phyloP scores from a whole-genome alignment of 306 rosid species.

The Vicia sativa region DNA sequence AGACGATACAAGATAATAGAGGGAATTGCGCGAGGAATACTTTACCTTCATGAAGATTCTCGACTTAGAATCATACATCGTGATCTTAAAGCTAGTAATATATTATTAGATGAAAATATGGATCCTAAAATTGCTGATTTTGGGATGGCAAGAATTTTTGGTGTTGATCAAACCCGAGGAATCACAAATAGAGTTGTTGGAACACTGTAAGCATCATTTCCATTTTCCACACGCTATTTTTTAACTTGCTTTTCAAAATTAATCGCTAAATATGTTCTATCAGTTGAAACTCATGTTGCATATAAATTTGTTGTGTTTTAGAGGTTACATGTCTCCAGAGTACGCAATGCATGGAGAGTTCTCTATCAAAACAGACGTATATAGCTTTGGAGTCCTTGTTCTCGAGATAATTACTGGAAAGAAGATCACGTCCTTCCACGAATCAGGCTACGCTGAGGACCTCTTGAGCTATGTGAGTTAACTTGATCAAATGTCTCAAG shows the following conservation, averaged over 20 bases:
- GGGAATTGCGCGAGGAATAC: slow-evolving; percentile 41
- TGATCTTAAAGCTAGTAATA: slow-evolving; percentile 48
- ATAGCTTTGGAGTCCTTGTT: slow-evolving; percentile 48
- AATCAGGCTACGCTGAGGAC: slow-evolving; percentile 32
- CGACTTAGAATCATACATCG: slow-evolving; percentile 36
- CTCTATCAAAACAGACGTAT: slow-evolving; percentile 44
- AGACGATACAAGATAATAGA: slow-evolving; percentile 43
- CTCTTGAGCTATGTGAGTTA: slow-evolving; percentile 47
- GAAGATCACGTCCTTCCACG: slow-evolving; percentile 36
- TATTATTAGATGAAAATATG: slow-evolving; percentile 47
- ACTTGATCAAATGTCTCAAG: background rate
- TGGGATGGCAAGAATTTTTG: slow-evolving; percentile 48
- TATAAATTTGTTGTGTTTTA: slow-evolving; percentile 1
- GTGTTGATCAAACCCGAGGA: slow-evolving; percentile 44
- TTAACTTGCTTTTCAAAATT: background rate
- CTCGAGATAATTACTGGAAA: slow-evolving; percentile 49
- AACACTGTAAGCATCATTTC: slow-evolving; percentile 46
- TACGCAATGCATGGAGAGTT: slow-evolving; percentile 46
- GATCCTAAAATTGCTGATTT: slow-evolving; percentile 55
- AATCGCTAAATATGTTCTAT: background rate
- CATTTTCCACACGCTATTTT: background rate
- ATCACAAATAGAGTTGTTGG: slow-evolving; percentile 50
- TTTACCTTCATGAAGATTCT: slow-evolving; percentile 46
- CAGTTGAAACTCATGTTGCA: background rate
- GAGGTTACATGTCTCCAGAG: slow-evolving; percentile 54